Evolutionary conservation across 2,329 filamentous ascomycete species (phyloP), one percentile per base, ranked within the genome.

Genomic region (Sphaerulina musiva): DNA sequence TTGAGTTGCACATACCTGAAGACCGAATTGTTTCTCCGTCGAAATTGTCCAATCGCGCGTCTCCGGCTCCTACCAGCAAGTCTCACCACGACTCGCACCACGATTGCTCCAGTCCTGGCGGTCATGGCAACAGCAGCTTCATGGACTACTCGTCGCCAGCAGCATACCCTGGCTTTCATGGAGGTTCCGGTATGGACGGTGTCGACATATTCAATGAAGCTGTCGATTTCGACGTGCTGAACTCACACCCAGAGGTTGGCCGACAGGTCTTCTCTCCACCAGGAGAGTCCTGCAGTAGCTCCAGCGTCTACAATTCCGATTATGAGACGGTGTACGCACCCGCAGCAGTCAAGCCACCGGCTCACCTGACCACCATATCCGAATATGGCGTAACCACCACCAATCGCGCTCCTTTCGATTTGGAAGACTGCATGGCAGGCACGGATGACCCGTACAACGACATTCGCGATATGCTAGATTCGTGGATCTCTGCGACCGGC

Each of bases 371-470:
- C 14, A 71, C 86, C 89, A 51, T 92, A 90, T 54, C 96, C 89
- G 68, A 97, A 90, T 92, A 83, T 95, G 26, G 83, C 91, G 44
- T 45, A 38, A 45, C 54, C 1, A 56, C 43, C 53, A 97, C 91
- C 0, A 92, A 89, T 0, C 66, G 92, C 92, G 59, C 46, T 32
- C 52, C 58, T 6, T 57, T 57, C 49, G 54, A 52, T 23, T 47
- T 62, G 43, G 60, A 62, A 47, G 60, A 62, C 56, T 14, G 26
- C 31, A 45, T 44, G 20, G 36, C 41, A 4, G 57, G 56, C 45
- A 51, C 58, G 46, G 58, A 60, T 26, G 58, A 57, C 36, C 48
- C 59, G 39, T 59, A 61, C 49, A 46, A 55, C 54, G 56, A 62
- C 11, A 59, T 62, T 20, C 60, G 60, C 43, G 60, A 62, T 32